A percentile compares a stretch with the other conserved stretches of the same genome.
phyloP scores from a whole-genome alignment of 2,329 filamentous ascomycete genomes.

The Albophoma yamanashiensis region DNA sequence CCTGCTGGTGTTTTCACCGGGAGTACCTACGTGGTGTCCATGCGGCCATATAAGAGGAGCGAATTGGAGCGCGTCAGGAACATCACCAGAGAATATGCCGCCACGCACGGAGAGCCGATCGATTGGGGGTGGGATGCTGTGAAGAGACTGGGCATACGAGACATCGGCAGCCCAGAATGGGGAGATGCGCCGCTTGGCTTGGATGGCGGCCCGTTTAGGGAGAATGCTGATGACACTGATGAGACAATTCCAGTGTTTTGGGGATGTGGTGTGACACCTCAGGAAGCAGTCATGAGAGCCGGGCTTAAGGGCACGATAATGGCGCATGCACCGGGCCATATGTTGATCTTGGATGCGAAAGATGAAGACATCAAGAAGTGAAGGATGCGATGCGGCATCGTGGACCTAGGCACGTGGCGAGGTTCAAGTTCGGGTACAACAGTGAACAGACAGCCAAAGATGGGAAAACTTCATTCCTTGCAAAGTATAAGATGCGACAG shows the following conservation, averaged over 20 bases:
- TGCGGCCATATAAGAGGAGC: not conserved
- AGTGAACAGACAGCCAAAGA: not conserved
- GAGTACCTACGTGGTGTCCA: not conserved
- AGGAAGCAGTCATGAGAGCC: not conserved
- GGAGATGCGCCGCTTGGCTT: constrained; percentile 35
- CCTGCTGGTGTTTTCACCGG: not conserved
- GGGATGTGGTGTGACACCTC: not conserved
- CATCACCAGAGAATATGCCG: not conserved
- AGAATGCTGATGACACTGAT: constrained; percentile 21
- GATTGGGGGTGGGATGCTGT: not conserved
- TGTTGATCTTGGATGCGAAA: constrained; percentile 46
- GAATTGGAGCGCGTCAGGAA: not conserved
- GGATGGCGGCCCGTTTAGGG: constrained; percentile 25
- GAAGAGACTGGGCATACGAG: not conserved
- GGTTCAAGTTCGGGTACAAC: not conserved
- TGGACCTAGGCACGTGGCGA: not conserved
- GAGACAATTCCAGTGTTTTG: constrained; percentile 26
- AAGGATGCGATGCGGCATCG: not conserved
- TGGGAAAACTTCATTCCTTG: not conserved
- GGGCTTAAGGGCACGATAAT: constrained; percentile 26
- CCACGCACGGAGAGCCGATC: not conserved
- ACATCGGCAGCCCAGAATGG: constrained; percentile 34
- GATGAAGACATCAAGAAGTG: constrained; percentile 23
- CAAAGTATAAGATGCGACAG: not conserved
- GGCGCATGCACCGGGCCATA: constrained; percentile 51